Evolutionary conservation across 306 rosid species (phyloP).

Genomic region (Acacia confusa): DNA sequence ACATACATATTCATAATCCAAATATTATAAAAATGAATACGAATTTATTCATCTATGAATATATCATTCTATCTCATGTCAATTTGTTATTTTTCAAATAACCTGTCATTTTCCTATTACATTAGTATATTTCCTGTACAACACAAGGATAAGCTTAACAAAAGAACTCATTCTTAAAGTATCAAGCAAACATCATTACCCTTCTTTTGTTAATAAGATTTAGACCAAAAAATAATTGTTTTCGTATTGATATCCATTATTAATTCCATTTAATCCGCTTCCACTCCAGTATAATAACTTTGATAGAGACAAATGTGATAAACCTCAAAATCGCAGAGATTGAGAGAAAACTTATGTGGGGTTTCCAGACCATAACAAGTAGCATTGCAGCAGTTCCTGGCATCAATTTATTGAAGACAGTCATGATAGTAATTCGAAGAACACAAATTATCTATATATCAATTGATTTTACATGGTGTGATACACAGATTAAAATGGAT

Average conservation of each 20-base stretch:
- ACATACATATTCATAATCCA: constrained; percentile 16
- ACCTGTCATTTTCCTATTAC: background rate
- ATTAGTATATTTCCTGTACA: background rate
- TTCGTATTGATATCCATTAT: constrained; percentile 12
- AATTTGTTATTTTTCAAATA: background rate
- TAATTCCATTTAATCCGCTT: constrained; percentile 16
- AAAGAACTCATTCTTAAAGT: constrained; percentile 12
- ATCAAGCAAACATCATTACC: constrained; percentile 4
- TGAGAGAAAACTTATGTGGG: constrained; percentile 67
- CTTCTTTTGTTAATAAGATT: constrained; percentile 11
- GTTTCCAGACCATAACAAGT: constrained; percentile 91
- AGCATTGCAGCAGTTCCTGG: constrained; percentile 97
- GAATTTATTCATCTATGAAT: background rate
- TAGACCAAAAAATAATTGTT: constrained; percentile 22
- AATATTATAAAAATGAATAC: constrained; percentile 11
- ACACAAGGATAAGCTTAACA: background rate
- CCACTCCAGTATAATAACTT: constrained; percentile 4
- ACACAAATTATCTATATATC: constrained; percentile 8
- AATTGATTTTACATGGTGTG: constrained; percentile 12
- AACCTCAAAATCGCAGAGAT: constrained; percentile 83
- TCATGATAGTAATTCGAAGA: constrained; percentile 6
- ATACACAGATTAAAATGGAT: constrained; percentile 20
- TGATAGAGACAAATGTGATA: constrained; percentile 5
- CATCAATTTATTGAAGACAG: constrained; percentile 28
- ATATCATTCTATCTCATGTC: background rate